Evolutionary conservation across 306 rosid genomes (phyloP).

Genomic region (Lathyrus aphaca): DNA sequence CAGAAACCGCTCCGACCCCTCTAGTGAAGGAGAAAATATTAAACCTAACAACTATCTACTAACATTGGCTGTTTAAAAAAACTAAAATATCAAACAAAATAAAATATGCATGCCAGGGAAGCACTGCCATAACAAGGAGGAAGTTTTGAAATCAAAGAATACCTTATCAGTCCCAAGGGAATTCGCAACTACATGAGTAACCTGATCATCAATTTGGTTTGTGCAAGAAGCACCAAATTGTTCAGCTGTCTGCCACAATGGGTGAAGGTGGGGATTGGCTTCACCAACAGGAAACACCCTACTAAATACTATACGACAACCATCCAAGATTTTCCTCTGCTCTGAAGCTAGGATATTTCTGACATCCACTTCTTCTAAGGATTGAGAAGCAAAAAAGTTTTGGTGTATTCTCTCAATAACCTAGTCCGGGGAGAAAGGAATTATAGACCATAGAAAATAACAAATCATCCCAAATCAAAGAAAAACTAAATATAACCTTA

Average conservation of each 20-base stretch:
- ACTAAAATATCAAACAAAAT: background rate
- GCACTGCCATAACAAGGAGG: background rate
- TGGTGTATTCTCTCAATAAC: constrained; percentile 91
- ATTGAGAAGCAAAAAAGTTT: constrained; percentile 68
- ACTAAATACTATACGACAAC: constrained; percentile 92
- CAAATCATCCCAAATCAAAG: constrained; percentile 8
- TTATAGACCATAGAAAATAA: constrained; percentile 34
- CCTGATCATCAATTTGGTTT: constrained; percentile 84
- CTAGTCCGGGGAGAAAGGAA: constrained; percentile 48
- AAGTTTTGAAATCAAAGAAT: constrained; percentile 39
- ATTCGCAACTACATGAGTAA: constrained; percentile 95
- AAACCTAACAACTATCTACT: no score
- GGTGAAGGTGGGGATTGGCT: constrained; percentile 91
- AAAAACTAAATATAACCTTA: constrained; percentile 43
- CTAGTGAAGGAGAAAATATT: no score
- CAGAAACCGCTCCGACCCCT: no score
- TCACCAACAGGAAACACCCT: constrained; percentile 92
- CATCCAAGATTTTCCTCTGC: constrained; percentile 82
- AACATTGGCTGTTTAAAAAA: no score
- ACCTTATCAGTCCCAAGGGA: constrained; percentile 97
- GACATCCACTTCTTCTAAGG: constrained; percentile 88
- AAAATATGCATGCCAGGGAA: background rate
- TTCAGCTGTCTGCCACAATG: constrained; percentile 95
- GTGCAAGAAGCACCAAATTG: constrained; percentile 96
- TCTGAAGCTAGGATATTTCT: constrained; percentile 86